phyloP scores from a whole-genome alignment of 2,329 filamentous ascomycete species.

The Paramyrothecium sp. region DNA sequence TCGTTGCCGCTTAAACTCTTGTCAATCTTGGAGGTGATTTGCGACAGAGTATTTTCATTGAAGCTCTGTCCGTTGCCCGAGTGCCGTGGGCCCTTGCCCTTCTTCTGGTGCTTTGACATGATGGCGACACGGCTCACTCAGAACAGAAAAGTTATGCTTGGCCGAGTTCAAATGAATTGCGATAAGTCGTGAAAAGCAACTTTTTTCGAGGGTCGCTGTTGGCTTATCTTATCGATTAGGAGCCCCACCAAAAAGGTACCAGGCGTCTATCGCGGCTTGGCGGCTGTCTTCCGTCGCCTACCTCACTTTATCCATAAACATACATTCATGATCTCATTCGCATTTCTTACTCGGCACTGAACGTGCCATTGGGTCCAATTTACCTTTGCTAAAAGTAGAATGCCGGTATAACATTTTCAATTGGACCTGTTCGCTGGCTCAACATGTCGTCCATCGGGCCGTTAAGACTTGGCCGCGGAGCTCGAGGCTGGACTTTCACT shows the following conservation, averaged over 20 bases:
- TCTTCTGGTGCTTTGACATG: constrained; percentile 37
- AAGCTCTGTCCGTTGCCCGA: constrained; percentile 29
- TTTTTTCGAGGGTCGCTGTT: constrained; percentile 16
- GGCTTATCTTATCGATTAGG: constrained; percentile 12
- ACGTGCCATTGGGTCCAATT: no score
- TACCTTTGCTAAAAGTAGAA: no score
- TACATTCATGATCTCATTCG: neutral
- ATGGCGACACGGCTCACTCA: no score
- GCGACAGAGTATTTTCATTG: constrained; percentile 48
- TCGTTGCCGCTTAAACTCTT: constrained; percentile 42
- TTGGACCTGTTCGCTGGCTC: neutral
- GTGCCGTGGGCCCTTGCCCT: constrained; percentile 26
- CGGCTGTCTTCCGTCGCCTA: no score
- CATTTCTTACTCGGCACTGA: no score
- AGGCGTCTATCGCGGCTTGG: constrained; percentile 16
- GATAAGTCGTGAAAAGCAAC: constrained; percentile 15
- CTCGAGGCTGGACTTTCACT: constrained; percentile 5
- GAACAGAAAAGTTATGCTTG: constrained; percentile 7
- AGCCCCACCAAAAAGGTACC: constrained; percentile 7
- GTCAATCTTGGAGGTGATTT: constrained; percentile 57
- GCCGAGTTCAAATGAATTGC: constrained; percentile 12
- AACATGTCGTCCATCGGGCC: neutral
- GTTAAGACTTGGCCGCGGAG: constrained; percentile 5
- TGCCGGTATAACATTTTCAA: neutral
- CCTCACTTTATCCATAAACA: neutral